Evolutionary conservation across 768 basidiomycete genomes (phyloP), one percentile per base, ranked within the genome.

Genomic region (Chlorophyllum brunneum): DNA sequence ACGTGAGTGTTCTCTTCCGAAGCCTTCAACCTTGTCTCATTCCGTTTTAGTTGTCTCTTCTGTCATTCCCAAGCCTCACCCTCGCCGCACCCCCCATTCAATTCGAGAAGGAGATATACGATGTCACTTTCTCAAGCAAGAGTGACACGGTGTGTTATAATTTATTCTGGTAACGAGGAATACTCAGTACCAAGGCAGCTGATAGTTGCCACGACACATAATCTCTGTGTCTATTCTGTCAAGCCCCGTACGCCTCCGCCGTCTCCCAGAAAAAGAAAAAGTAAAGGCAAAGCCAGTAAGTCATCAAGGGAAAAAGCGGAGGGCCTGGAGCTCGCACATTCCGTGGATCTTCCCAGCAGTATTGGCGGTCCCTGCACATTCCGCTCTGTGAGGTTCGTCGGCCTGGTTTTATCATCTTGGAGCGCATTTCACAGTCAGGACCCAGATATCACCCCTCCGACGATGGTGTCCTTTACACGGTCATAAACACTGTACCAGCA

Each of bases 21-120:
- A 5, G 2, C 31, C 24, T 45, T n/a, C 29, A 22, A 22, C 49
- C 1, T 48, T 46, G 30, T 54, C 31, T 50, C 34, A 42, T 48
- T 33, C 34, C 22, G n/a, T 41, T 22, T 5, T 56, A 87, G 81
- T 70, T 92, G 6, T 76, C 82, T 2, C 63, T 95, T n/a, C 73
- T 92, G 2, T 69, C 76, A 5, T 88, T 79, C 57, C 84, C 86
- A 2, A 72, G 78, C 9, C 71, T 92, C 24, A 60, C 63, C 27
- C 80, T 77, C 8, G 68, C 70, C 20, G 77, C 73, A 13, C 65
- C 65, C 18, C 63, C 81, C 3, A 71, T 90, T 37, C 71, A 83
- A 38, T 73, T 81, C 13, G 79, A 80, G 10, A 85, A 84, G 40
- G 93, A 97, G 66, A 83, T 98, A 39, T 95, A 92, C 54, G 94